Conservation (phyloP, 495 filamentous ascomycete species). For the Aspergillus saccharolyticus region DNA sequence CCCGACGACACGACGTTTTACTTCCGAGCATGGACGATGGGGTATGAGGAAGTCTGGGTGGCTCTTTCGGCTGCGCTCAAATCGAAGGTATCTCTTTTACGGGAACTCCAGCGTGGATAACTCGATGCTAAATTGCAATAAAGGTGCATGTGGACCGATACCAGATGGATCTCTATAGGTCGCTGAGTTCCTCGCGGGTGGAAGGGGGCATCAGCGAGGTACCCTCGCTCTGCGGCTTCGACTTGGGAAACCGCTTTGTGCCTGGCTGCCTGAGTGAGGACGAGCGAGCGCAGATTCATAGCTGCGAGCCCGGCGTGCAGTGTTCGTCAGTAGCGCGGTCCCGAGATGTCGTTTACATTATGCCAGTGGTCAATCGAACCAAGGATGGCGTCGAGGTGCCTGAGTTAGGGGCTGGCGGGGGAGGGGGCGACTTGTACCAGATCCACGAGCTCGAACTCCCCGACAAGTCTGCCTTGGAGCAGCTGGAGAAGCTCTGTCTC, state of each 20-base stretch:
- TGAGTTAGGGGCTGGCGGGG: constrained; percentile 75
- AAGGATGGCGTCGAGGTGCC: constrained; percentile 54
- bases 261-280: constrained; percentile 66
- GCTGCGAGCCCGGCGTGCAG: constrained; percentile 69
- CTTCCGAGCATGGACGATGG: constrained; percentile 89
- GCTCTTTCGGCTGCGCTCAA: constrained; percentile 66
- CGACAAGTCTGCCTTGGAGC: constrained; percentile 35
- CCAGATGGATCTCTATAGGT: constrained; percentile 66
- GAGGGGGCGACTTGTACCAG: constrained; percentile 67
- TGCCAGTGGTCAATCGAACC: constrained; percentile 62
- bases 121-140: constrained; percentile 13
- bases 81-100: constrained; percentile 47
- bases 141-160: constrained; percentile 83
- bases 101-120: too few species aligned
- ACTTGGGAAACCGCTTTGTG: constrained; percentile 65
- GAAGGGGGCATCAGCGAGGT: constrained; percentile 48
- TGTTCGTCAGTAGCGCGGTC: constrained; percentile 54
- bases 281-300: constrained; percentile 68
- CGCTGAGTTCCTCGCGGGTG: constrained; percentile 43
- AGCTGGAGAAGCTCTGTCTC: constrained; percentile 44
- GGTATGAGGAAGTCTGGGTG: constrained; percentile 88
- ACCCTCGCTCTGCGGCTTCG: constrained; percentile 67
- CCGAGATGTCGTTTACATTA: constrained; percentile 64
- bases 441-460: constrained; percentile 59
- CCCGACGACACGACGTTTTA: constrained; percentile 76